Base-by-base conservation (phyloP, 345 rosid species). In the Orychophragmus violaceus region DNA sequence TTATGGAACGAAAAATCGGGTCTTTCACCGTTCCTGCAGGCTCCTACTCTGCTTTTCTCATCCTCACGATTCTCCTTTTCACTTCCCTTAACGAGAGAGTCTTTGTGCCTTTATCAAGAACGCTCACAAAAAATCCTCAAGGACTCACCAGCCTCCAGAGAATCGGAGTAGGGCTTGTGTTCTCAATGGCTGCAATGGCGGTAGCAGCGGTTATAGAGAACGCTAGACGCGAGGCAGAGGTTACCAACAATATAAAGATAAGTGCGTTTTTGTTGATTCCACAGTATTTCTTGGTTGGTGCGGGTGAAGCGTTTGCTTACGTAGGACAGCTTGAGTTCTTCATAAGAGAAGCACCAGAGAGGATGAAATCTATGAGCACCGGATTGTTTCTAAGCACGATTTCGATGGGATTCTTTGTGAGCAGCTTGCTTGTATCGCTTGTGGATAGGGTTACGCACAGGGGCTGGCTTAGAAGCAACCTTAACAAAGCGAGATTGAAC, bases 301-400 rank as follows among this genome's bases (percentile, higher is more conserved):
- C 89, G 0, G 98, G 95, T n/a, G 98, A 91, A 52, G 95, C 96
- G 5, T 91, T 91, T 66, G 92, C 82, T 28, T 89, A 91, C 16
- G 95, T 87, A 9, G 95, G 98, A 52, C 90, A 91, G 16, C 96
- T 91, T 18, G 95, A 91, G 81, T 91, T 89, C 76, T 91, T 91
- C 76, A 87, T 89, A 33, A 78, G 89, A 30, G 96, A 89, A 72
- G 92, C 95, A 27, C 96, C 95, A 0, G 90, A 83, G 48, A 79
- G 87, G 66, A 89, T 91, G 96, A 91, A 91, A 72, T 84, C 96
- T 5, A 87, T 85, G 92, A 91, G 98, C 83, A 91, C 98, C 0
- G 90, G 98, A 44, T 78, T 91, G 13, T 89, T 91, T 61, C 76
- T 91, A 4, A 85, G 89, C 42, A 79, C 87, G 24, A 80, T 89